Percentiles rank a stretch among this genome's conserved stretches.
Conservation (phyloP, 192 early-diverging fungal species). For the Gryganskiella cystojenkinii region DNA sequence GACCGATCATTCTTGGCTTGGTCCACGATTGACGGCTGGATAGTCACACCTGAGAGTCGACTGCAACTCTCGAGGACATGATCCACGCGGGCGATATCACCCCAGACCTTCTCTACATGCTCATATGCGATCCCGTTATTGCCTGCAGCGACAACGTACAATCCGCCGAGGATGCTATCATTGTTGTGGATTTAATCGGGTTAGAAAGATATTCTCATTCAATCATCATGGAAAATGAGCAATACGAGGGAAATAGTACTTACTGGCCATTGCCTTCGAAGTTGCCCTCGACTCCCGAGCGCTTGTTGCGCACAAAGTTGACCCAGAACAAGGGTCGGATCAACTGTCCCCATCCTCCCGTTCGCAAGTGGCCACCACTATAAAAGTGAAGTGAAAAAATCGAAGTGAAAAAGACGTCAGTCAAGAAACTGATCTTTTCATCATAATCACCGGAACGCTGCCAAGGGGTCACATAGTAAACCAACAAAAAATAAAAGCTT, state of each 20-base stretch:
- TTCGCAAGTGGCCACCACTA: constrained; percentile 44
- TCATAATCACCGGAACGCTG: not conserved
- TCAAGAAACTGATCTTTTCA: not conserved
- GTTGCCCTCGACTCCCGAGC: constrained; percentile 53
- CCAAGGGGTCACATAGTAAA: not conserved
- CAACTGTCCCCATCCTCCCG: constrained; percentile 35
- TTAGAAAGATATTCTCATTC: no score
- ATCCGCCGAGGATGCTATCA: constrained; percentile 53
- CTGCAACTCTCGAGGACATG: constrained; percentile 46
- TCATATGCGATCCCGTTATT: constrained; percentile 54
- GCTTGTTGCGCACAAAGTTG: constrained; percentile 35
- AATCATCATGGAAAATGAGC: not conserved
- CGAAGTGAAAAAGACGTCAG: not conserved
- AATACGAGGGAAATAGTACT: not conserved
- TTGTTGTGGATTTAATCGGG: no score
- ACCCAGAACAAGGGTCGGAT: constrained; percentile 47
- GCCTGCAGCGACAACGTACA: constrained; percentile 40
- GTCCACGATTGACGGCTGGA: constrained; percentile 4
- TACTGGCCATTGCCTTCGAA: constrained; percentile 57
- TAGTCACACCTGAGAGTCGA: constrained; percentile 26
- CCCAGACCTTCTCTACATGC: constrained; percentile 58
- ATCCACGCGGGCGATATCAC: constrained; percentile 53
- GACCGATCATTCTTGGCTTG: constrained; percentile 24
- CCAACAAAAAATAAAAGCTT: constrained; percentile 4
- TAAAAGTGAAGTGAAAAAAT: not conserved